A percentile compares a stretch with the other conserved stretches of the same genome.
phyloP scores from a whole-genome alignment of 768 basidiomycete genomes.

The Russula dissimulans region DNA sequence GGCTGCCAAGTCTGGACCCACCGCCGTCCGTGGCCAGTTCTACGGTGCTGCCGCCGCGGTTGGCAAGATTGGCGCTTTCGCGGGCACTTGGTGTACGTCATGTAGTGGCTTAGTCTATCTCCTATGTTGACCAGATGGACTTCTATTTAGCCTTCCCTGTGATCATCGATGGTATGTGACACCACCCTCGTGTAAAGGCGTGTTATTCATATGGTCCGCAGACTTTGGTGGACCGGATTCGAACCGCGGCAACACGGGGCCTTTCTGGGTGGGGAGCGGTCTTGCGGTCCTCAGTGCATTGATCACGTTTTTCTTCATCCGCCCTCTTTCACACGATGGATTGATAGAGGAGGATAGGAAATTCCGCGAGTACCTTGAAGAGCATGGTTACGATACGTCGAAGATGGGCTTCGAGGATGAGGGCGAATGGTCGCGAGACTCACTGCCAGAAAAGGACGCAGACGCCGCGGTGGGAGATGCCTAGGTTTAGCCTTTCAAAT shows the following conservation, averaged over 20 bases:
- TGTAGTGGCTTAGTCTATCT: neutral
- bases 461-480: neutral
- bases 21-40: conserved; percentile 76
- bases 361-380: conserved; percentile 79
- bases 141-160: conserved; percentile 46
- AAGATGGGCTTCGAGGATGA: conserved; percentile 50
- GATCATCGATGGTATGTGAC: conserved; percentile 46
- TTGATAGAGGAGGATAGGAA: conserved; percentile 67
- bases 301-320: conserved; percentile 63
- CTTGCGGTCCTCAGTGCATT: conserved; percentile 73
- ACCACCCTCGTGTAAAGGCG: neutral
- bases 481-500: neutral
- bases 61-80: conserved; percentile 79
- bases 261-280: conserved; percentile 82
- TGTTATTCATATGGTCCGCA: conserved; percentile 21
- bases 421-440: conserved; percentile 16
- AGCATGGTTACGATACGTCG: conserved; percentile 68
- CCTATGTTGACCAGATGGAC: neutral
- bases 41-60: conserved; percentile 82
- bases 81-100: conserved; percentile 67
- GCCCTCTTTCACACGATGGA: conserved; percentile 64
- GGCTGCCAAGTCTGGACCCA: conserved; percentile 78
- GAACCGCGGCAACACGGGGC: conserved; percentile 64
- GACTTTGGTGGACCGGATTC: conserved; percentile 52
- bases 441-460: conserved; percentile 19